Base-by-base conservation (phyloP, 371 early-diverging fungal species). In the Mucor piriformis region DNA sequence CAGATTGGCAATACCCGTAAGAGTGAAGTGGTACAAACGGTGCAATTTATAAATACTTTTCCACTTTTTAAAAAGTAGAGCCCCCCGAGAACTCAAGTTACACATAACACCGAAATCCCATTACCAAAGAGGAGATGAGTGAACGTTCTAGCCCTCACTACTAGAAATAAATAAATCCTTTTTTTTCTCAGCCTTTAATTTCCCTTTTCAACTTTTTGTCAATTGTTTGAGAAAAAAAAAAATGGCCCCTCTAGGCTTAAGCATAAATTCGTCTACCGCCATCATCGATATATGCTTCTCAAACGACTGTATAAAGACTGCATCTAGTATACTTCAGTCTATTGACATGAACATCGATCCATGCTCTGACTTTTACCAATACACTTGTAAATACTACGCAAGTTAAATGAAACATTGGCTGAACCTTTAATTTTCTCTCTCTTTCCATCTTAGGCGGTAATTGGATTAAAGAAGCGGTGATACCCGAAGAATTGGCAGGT, bases 401-500 rank as follows among this genome's bases (percentile, higher is more conserved):
- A 11, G 10, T 11, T 16, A 13, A 11, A n/a, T 47, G 33, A 23
- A 44, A 16, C 1, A 20, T 20, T 8, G 21, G 2, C 13, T 18
- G 18, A 24, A 48, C 32, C 13, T 33, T 27, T 11, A 6, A 27
- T 48, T 37, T 10, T n/a, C 21, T 40, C n/a, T n/a, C n/a, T n/a
- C n/a, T n/a, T n/a, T n/a, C n/a, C 21, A 40, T 37, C 33, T 11
- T 49, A 83, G 83, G 86, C 56, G 83, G 83, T 21, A 71, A 64
- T 33, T 85, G 83, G 74, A 52, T 66, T 24, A 58, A 69, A 46
- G 42, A 59, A 0, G 50, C 74, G 12, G 61, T 68, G 13, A 78
- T 86, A 21, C 85, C 86, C 0, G 74, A 70, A 12, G 75, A 82
- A 46, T 66, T 82, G 50, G 58, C 74, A 20, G 63, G 77, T 73